Evolutionary conservation across 805 yeast genomes (phyloP).

Genomic region (Candida andamanensis): DNA sequence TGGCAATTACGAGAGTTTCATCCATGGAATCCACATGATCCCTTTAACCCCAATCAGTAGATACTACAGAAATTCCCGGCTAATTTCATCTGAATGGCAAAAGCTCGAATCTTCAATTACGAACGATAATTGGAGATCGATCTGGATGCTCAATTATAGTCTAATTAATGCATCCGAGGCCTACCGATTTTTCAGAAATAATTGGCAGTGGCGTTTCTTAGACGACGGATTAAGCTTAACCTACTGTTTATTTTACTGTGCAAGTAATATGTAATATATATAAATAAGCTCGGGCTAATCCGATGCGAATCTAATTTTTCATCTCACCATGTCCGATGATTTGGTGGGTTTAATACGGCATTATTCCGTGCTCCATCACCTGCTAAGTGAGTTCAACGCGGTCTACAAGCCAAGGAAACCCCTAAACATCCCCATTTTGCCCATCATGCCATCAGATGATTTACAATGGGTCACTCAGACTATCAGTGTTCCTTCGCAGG

Average conservation of each 20-base stretch:
- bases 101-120: conserved; percentile 14
- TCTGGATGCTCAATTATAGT: conserved; percentile 18
- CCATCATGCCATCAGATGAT: too few relatives aligned
- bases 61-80: conserved; percentile 46
- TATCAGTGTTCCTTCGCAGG: too few relatives aligned
- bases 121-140: conserved; percentile 64
- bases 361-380: too few relatives aligned
- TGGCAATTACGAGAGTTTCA: conserved; percentile 54
- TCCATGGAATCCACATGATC: conserved; percentile 76
- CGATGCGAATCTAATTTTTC: too few relatives aligned
- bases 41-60: conserved; percentile 64
- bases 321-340: too few relatives aligned
- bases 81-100: conserved; percentile 45
- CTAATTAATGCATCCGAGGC: conserved; percentile 14
- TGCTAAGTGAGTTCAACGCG: too few relatives aligned
- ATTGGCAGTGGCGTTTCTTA: conserved; percentile 8
- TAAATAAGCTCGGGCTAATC: background rate
- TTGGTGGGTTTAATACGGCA: too few relatives aligned
- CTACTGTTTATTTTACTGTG: conserved; percentile 13
- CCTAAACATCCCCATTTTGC: too few relatives aligned
- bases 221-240: conserved; percentile 16
- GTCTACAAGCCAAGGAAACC: too few relatives aligned
- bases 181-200: conserved; percentile 13
- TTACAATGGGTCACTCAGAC: too few relatives aligned
- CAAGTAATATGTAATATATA: conserved; percentile 7